Conservation (phyloP, 441 rosid species). For the Lepidium campestre region DNA sequence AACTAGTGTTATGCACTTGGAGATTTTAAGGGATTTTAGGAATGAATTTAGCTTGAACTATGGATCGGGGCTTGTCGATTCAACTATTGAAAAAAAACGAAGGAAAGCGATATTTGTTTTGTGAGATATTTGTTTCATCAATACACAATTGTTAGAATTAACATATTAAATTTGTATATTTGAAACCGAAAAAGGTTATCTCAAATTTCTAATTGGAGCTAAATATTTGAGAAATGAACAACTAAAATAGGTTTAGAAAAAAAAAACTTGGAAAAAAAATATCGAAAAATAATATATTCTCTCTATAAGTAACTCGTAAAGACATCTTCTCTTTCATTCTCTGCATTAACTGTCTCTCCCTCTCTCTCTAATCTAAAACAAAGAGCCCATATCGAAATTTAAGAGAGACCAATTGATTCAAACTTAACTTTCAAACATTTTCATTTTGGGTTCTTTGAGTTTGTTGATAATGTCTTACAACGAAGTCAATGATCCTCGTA, state of each 20-base stretch:
- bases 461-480: constrained; percentile 57
- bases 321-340: not conserved
- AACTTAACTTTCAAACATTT: not conserved
- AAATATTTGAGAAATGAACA: not conserved
- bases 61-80: too few species aligned
- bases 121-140: too few species aligned
- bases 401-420: not conserved
- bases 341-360: not conserved
- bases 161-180: too few species aligned
- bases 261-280: not conserved
- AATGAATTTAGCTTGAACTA: too few species aligned
- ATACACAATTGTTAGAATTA: too few species aligned
- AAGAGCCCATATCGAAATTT: not conserved
- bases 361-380: not conserved
- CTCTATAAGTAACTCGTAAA: not conserved
- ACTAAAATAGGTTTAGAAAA: not conserved
- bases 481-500: constrained; percentile 73
- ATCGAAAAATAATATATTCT: not conserved
- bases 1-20: too few species aligned
- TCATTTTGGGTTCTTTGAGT: not conserved
- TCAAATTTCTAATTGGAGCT: too few species aligned
- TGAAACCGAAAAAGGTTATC: too few species aligned
- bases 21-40: too few species aligned
- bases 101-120: too few species aligned
- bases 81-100: too few species aligned